Base-by-base conservation (phyloP, 2,329 filamentous ascomycete genomes). In the Phoma sp. region DNA sequence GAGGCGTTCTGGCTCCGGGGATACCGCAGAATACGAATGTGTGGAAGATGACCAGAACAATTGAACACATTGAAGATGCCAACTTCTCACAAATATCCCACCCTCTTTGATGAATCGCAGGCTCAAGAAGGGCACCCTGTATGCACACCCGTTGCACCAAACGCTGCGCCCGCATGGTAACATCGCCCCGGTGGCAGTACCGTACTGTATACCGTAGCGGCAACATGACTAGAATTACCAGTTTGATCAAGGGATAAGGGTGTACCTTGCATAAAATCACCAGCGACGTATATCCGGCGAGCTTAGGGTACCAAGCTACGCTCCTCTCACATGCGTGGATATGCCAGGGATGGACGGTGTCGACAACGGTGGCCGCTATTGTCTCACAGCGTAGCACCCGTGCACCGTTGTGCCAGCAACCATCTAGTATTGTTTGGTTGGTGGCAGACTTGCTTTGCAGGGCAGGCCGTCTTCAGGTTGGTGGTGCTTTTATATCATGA, bases 191-290 rank as follows among this genome's bases (percentile, higher is more conserved):
- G 22, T 22, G 24, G 27, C 15, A 36, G 17, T 17, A 17, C 17
- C 17, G 17, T 17, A 17, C 17, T 17, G 17, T 17, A 17, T 17
- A 17, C 17, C 17, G 17, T 37, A n/a, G 12, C 12, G 10, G 12
- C 15, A 29, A 46, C 25, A 52, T 52, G 40, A 49, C 33, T 17
- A 17, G 17, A 37, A 47, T 39, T 5, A 29, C 47, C 51, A 31
- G 43, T 43, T 46, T 24, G 35, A 50, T 51, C 58, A 59, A 63
- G 43, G 51, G 51, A 61, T 32, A 48, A 48, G 47, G 43, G 41
- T 48, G 63, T 65, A 65, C 65, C 65, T 68, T 68, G 65, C 65
- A 68, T 68, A 57, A 57, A 57, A 57, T 39, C 13, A 38, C 43
- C 41, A 45, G 37, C 49, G 48, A 48, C 52, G 39, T 44, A 22